Evolutionary conservation across 2,329 filamentous ascomycete genomes (phyloP), one percentile per base, ranked within the genome.

Genomic region (Colletotrichum musicola): DNA sequence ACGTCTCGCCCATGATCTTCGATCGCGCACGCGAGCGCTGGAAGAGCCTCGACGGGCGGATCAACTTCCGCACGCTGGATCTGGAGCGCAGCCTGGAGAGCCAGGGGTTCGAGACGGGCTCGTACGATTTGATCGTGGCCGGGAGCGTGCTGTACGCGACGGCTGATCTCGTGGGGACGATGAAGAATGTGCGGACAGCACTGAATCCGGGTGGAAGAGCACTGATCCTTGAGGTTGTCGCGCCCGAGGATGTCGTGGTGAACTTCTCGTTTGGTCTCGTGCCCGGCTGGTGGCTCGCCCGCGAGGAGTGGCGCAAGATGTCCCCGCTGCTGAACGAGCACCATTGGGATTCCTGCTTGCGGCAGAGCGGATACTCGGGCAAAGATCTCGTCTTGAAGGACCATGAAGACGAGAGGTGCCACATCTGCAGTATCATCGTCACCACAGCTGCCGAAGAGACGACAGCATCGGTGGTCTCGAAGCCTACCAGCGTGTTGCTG

Each of bases 131-230:
- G 6, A 62, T 83, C 18, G 68, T 83, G 27, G 80, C 79, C 1
- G 74, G 75, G 2, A 73, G 76, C 30, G 77, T 81, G 2, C 69
- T 85, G 0, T 79, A 83, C 59, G 79, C 80, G 1, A 83, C 81
- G 1, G 13, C 22, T 9, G 57, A 63, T 3, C 66, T 77, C 4
- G 44, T 72, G 7, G 25, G 54, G 1, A 73, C 77, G 0, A 38
- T 78, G 27, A 53, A 44, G 3, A 73, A 77, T 54, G 55, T 71
- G 2, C 70, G 47, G 7, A 67, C 63, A 51, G 69, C 80, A 4
- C 72, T 82, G 2, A 71, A 73, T 13, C 77, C 77, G 0, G 72
- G 73, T 79, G 80, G 1, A 72, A 13, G 6, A 4, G 49, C 25
- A 3, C 6, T 53, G 25, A 27, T 53, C 1, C 49, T 53, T 14